These are phyloP conservation scores for Platanthera zijinensis DNA, from an alignment of 106 monocot species.

Conservation along the genomic window DNA sequence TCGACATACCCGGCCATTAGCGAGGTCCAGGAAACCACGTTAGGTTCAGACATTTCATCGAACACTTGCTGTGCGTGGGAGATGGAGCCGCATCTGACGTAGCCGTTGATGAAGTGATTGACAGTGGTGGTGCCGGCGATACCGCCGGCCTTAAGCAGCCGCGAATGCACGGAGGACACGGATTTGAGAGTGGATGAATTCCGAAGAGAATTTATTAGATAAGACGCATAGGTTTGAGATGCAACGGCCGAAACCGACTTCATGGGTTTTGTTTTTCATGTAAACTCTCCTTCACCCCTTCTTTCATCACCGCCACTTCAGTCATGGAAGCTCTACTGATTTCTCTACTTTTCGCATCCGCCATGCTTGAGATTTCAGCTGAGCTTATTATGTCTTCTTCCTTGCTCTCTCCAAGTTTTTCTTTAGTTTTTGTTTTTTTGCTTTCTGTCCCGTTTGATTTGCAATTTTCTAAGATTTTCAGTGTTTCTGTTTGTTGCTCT, in stretches of 20 bases:
- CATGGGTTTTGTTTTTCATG: background rate
- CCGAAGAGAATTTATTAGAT: background rate
- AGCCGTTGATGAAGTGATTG: conserved; percentile 71
- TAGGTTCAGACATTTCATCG: conserved; percentile 42
- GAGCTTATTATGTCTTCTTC: too few species aligned
- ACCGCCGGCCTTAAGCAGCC: conserved; percentile 40
- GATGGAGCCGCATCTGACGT: conserved; percentile 24
- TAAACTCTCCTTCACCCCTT: too few species aligned
- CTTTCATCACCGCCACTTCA: too few species aligned
- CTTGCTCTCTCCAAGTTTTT: too few species aligned
- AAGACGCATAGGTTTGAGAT: background rate
- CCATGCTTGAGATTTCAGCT: too few species aligned
- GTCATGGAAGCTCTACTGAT: too few species aligned
- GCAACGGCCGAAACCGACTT: background rate
- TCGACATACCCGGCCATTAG: conserved; percentile 54
- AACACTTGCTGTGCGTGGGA: conserved; percentile 41
- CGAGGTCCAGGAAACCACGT: conserved; percentile 76
- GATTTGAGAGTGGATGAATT: background rate
- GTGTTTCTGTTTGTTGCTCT: too few species aligned
- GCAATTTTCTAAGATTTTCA: too few species aligned
- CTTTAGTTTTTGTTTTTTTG: too few species aligned
- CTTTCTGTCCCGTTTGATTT: too few species aligned
- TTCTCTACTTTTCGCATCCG: too few species aligned
- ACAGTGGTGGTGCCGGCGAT: conserved; percentile 7
- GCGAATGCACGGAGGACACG: conserved; percentile 26